Conservation (phyloP, 768 basidiomycete species). For the Boletus bicolor region DNA sequence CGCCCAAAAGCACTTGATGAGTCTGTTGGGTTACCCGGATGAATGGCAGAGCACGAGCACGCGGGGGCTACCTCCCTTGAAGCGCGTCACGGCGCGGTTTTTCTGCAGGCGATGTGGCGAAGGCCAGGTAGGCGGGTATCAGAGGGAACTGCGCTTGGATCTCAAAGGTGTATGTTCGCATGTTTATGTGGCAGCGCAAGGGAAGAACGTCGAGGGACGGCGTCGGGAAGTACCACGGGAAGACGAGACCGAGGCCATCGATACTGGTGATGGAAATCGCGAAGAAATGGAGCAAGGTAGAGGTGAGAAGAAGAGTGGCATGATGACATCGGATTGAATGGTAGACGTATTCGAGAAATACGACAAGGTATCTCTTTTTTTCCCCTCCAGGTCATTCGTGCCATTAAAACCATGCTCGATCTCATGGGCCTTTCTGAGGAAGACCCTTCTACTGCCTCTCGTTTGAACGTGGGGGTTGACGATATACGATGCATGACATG, state of each 20-base stretch:
- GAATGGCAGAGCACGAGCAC: conserved; percentile 49
- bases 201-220: not conserved
- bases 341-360: conserved; percentile 56
- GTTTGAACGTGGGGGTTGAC: conserved; percentile 6
- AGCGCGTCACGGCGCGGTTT: conserved; percentile 59
- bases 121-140: conserved; percentile 35
- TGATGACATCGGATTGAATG: conserved; percentile 40
- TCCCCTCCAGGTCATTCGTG: conserved; percentile 44
- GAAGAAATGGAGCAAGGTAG: too few species aligned
- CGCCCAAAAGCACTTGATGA: conserved; percentile 43
- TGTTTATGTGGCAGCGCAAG: conserved; percentile 37
- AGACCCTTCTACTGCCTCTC: conserved; percentile 18
- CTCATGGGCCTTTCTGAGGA: conserved; percentile 33
- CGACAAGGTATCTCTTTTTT: conserved; percentile 41
- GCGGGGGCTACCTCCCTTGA: conserved; percentile 49
- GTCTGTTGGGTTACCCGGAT: conserved; percentile 45
- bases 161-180: conserved; percentile 60
- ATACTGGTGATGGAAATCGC: too few species aligned
- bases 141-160: conserved; percentile 47
- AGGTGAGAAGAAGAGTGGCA: conserved; percentile 4
- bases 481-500: conserved; percentile 53
- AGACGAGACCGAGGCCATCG: not conserved
- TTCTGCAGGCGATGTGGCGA: conserved; percentile 49
- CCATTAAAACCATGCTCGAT: conserved; percentile 38
- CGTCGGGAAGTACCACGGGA: not conserved